Evolutionary conservation across 1,284 basidiomycete species (phyloP), one percentile per base, ranked within the genome.

Genomic region (Moniliella sp.): DNA sequence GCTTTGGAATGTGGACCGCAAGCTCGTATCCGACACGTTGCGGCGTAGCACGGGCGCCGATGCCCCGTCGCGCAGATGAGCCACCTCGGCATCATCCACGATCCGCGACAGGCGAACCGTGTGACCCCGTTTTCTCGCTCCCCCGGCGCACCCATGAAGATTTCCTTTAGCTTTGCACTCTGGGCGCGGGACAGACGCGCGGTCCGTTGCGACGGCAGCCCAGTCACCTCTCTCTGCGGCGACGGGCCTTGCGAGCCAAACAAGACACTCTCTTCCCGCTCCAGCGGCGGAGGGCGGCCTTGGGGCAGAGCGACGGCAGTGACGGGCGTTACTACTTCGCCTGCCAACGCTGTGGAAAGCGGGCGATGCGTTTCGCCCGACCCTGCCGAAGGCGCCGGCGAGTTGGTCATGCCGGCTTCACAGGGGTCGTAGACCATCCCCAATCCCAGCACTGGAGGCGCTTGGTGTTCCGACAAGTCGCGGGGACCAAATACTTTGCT

Each of bases 1-100:
- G n/a, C n/a, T n/a, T n/a, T n/a, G n/a, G n/a, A n/a, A n/a, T n/a
- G n/a, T n/a, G n/a, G n/a, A n/a, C n/a, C n/a, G n/a, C n/a, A n/a
- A n/a, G n/a, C n/a, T n/a, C n/a, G n/a, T n/a, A n/a, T n/a, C n/a
- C n/a, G n/a, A n/a, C n/a, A n/a, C n/a, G n/a, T n/a, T n/a, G n/a
- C n/a, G n/a, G n/a, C n/a, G n/a, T n/a, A n/a, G n/a, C n/a, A n/a
- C n/a, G n/a, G n/a, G n/a, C n/a, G n/a, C n/a, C n/a, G n/a, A n/a
- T n/a, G n/a, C n/a, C n/a, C n/a, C n/a, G n/a, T n/a, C n/a, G n/a
- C n/a, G n/a, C n/a, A n/a, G n/a, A n/a, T n/a, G n/a, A n/a, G n/a
- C n/a, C n/a, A 55, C 34, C 33, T 55, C 50, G 19, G 52, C 50
- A 19, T 52, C 51, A 17, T 52, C 50, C 5, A 50, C 50, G 12